Evolutionary conservation across 208 protist genomes (phyloP).

Genomic region (Leishmania lainsoni): DNA sequence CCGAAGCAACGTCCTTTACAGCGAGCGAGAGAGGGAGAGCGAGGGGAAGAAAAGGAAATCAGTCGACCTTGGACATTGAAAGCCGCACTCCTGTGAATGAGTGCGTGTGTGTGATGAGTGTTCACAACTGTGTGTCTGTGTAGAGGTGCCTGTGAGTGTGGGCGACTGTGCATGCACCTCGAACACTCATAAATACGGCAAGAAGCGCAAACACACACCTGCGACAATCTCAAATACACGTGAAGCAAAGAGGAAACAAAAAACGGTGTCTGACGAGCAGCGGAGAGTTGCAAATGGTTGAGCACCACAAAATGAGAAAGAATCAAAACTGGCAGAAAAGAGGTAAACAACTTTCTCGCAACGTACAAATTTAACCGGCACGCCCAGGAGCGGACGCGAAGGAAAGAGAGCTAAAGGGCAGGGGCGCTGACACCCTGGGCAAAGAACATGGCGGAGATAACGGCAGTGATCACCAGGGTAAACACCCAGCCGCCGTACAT

Average conservation of each 20-base stretch:
- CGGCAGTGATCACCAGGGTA: conserved; percentile 49
- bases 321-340: background rate
- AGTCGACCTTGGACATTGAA: conserved; percentile 1
- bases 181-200: background rate
- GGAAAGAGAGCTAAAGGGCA: conserved; percentile 5
- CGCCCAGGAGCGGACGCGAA: background rate
- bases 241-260: background rate
- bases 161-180: background rate
- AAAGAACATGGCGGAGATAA: conserved; percentile 59
- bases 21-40: background rate
- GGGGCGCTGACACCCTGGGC: conserved; percentile 62
- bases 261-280: background rate
- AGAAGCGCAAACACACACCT: background rate
- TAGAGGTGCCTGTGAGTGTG: background rate
- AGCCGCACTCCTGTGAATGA: background rate
- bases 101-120: background rate
- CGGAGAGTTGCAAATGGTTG: background rate
- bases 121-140: background rate
- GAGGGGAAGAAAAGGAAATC: background rate
- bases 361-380: background rate
- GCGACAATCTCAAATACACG: background rate
- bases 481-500: conserved; percentile 67
- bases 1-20: conserved; percentile 8
- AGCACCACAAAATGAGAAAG: background rate
- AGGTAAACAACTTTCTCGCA: background rate